These are phyloP conservation scores for Tubosaeta sp. DNA, from an alignment of 768 basidiomycete species.

Conservation along the genomic window DNA sequence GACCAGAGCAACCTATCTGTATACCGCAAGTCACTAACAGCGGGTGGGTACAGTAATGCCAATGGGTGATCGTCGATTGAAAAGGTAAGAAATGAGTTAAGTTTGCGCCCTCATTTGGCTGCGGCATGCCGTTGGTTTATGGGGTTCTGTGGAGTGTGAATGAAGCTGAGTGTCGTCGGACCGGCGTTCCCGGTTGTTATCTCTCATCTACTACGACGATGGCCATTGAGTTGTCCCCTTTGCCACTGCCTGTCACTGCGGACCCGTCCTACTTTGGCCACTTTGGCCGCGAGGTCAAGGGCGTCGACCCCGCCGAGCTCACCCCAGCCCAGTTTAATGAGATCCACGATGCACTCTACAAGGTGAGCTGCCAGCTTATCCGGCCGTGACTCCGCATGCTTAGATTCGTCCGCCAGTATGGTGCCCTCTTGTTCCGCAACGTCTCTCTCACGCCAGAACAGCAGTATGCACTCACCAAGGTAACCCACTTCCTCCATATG, in stretches of 20 bases:
- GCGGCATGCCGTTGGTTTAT: neutral
- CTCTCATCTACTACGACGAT: too few relatives aligned
- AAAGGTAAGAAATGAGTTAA: neutral
- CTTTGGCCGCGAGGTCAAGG: slow-evolving; percentile 77
- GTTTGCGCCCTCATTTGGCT: neutral
- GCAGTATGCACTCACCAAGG: slow-evolving; percentile 84
- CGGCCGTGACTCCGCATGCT: neutral
- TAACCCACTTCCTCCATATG: slow-evolving; percentile 21
- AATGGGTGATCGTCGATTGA: too few relatives aligned
- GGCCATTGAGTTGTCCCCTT: slow-evolving; percentile 62
- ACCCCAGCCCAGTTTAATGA: slow-evolving; percentile 59
- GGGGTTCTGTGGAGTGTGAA: neutral
- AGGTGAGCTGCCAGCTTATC: slow-evolving; percentile 39
- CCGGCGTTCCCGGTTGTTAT: too few relatives aligned
- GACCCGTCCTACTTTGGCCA: slow-evolving; percentile 60
- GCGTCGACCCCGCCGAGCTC: slow-evolving; percentile 62
- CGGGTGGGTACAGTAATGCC: too few relatives aligned
- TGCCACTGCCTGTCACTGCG: slow-evolving; percentile 71
- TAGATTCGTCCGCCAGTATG: slow-evolving; percentile 44
- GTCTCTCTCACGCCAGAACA: slow-evolving; percentile 69
- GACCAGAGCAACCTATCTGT: too few relatives aligned
- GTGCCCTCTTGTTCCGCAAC: slow-evolving; percentile 70
- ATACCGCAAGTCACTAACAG: too few relatives aligned
- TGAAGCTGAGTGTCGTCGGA: neutral
- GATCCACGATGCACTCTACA: slow-evolving; percentile 70